Evolutionary conservation across 169 alveolate species (phyloP), one percentile per base, ranked within the genome.

Genomic region (Eimeria mitis): DNA sequence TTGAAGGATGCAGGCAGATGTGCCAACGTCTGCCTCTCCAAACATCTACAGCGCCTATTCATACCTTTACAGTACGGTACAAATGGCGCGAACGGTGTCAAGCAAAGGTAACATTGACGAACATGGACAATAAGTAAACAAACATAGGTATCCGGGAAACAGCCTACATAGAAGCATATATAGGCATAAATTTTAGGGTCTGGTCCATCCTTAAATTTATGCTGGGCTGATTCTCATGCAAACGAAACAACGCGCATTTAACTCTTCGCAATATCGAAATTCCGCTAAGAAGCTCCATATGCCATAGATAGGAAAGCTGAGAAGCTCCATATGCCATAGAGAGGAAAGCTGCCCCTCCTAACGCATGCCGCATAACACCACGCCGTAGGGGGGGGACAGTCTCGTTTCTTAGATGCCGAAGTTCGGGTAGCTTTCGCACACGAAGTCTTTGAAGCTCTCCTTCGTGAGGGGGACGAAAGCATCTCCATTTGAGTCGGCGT

Each of bases 401-500:
- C 23, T 65, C n/a, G 31, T 7, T 7, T 63, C 83, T 40, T 63
- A 87, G n/a, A 87, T 44, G n/a, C 92, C 92, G 21, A 87, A 87
- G 44, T 37, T 31, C 63, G 92, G 81, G 47, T 61, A 87, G 40
- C 81, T 63, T 40, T 87, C 92, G 47, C 81, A 49, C 54, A 87
- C 92, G 44, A 87, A 87, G 65, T 87, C 83, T 44, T 37, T 49
- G 34, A 87, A 87, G 78, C 14, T 61, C 25, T 44, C 81, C 28
- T 63, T 87, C n/a, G 83, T 87, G 23, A 87, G 92, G 65, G 92
- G 92, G n/a, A 44, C 81, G 44, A 87, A 87, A 14, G 92, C 92
- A 21, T 87, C 92, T 61, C 92, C 92, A 44, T 87, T 87, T 42
- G 61, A 1, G 92, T 87, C 92, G 65, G 92, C 92, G 71, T 87